Conservation (phyloP, 768 basidiomycete genomes). For the Boletellus ananiceps region DNA sequence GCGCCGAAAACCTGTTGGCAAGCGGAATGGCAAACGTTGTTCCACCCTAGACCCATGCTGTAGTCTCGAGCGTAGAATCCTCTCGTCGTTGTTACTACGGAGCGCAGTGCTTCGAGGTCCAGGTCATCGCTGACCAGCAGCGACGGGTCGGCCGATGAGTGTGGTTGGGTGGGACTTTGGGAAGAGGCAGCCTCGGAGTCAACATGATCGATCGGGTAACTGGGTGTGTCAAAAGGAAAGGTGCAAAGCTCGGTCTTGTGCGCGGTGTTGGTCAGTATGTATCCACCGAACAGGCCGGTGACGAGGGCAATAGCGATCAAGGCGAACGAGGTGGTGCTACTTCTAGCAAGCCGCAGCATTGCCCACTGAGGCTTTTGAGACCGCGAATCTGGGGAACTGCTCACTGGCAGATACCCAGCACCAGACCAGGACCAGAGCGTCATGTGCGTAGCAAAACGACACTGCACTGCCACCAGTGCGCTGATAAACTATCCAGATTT, state of each 20-base stretch:
- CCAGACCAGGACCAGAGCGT: neutral
- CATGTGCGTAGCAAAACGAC: neutral
- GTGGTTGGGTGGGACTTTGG: neutral
- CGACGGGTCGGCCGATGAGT: constrained; percentile 1
- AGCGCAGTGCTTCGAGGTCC: constrained; percentile 30
- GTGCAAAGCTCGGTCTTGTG: constrained; percentile 16
- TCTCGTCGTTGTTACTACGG: constrained; percentile 34
- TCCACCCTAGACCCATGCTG: constrained; percentile 44
- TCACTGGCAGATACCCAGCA: constrained; percentile 23
- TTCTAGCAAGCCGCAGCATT: constrained; percentile 15
- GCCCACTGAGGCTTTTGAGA: constrained; percentile 5
- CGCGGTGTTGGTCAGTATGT: constrained; percentile 17
- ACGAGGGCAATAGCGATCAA: constrained; percentile 22
- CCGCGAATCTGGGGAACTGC: constrained; percentile 6
- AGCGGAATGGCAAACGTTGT: constrained; percentile 35
- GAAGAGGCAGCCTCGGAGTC: neutral
- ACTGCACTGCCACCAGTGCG: neutral
- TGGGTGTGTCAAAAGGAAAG: constrained; percentile 13
- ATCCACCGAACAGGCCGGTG: constrained; percentile 24
- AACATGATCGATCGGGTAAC: neutral
- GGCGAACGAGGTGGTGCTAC: constrained; percentile 9
- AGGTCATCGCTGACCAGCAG: constrained; percentile 20
- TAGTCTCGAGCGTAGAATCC: constrained; percentile 44
- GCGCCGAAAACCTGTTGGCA: neutral
- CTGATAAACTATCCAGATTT: neutral